phyloP scores from a whole-genome alignment of 1,284 basidiomycete species.

The Ustilago xerochloae region DNA sequence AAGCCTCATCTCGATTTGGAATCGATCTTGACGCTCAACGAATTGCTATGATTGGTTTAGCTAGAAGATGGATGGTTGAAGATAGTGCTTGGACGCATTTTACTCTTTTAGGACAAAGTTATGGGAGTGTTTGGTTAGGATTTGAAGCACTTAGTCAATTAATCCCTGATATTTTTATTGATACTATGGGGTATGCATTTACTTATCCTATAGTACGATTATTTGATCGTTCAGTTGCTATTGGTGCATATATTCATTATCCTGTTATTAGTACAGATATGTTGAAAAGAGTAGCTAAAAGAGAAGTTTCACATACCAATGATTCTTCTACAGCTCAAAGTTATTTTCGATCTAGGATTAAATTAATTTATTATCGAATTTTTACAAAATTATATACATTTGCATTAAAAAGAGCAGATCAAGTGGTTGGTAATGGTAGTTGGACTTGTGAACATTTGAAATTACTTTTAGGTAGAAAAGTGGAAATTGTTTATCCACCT shows the following conservation, averaged over 20 bases:
- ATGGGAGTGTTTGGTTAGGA: slow-evolving; percentile 85
- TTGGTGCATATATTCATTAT: slow-evolving; percentile 95
- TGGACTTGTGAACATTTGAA: slow-evolving; percentile 90
- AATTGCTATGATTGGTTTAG: slow-evolving; percentile 82
- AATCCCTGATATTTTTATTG: slow-evolving; percentile 89
- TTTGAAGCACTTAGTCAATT: slow-evolving; percentile 80
- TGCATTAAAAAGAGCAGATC: slow-evolving; percentile 78
- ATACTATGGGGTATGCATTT: slow-evolving; percentile 98
- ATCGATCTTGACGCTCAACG: slow-evolving; percentile 77
- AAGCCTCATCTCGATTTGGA: slow-evolving; percentile 76
- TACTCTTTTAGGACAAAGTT: slow-evolving; percentile 88
- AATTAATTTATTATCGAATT: slow-evolving; percentile 88
- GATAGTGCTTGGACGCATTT: slow-evolving; percentile 86
- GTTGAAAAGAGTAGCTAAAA: slow-evolving; percentile 81
- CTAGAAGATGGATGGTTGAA: slow-evolving; percentile 79
- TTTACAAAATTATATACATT: slow-evolving; percentile 85
- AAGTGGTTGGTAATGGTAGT: slow-evolving; percentile 89
- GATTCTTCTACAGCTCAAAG: slow-evolving; percentile 73
- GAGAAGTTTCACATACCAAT: slow-evolving; percentile 77
- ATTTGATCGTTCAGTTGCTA: slow-evolving; percentile 74
- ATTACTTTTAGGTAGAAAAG: slow-evolving; percentile 58
- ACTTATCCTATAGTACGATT: slow-evolving; percentile 82
- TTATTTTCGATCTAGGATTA: slow-evolving; percentile 74
- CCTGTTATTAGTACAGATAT: slow-evolving; percentile 93
- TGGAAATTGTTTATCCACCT: slow-evolving; percentile 83